Conservation (phyloP, 345 rosid genomes). For the Syzygium oleosum region DNA sequence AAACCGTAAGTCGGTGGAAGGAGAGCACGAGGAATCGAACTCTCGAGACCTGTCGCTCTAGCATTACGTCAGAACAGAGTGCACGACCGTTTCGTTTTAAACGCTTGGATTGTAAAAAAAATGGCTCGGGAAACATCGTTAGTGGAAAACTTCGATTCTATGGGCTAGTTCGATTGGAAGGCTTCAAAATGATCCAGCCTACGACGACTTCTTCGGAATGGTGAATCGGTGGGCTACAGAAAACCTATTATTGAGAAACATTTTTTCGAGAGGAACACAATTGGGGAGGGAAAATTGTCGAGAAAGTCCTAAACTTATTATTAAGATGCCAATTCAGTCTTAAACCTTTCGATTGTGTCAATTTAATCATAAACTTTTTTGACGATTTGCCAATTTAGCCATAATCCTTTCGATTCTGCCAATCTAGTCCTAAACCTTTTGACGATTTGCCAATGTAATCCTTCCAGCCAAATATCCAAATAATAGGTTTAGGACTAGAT, state of each 20-base stretch:
- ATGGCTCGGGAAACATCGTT: neutral
- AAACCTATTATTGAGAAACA: neutral
- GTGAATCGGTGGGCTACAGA: neutral
- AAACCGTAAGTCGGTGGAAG: neutral
- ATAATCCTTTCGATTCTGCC: too few species aligned
- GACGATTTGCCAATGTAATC: too few species aligned
- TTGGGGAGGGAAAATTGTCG: neutral
- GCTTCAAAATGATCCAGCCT: neutral
- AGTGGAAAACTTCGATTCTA: neutral
- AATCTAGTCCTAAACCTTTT: too few species aligned
- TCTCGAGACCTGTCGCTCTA: neutral
- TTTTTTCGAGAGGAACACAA: neutral
- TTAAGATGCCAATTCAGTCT: too few species aligned
- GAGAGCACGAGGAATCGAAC: neutral
- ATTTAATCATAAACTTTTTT: too few species aligned
- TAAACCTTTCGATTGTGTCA: too few species aligned
- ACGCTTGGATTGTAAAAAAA: neutral
- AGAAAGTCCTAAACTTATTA: too few species aligned
- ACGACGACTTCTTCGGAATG: neutral
- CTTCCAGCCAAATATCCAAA: too few species aligned
- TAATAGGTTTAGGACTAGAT: too few species aligned
- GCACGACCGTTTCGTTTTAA: neutral
- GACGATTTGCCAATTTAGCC: too few species aligned
- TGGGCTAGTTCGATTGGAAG: neutral
- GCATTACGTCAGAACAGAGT: neutral